A percentile compares a stretch with the other conserved stretches of the same genome.
These are phyloP conservation scores for Pythium grandisporangium DNA, from an alignment of 352 stramenopile species.

Conservation along the genomic window DNA sequence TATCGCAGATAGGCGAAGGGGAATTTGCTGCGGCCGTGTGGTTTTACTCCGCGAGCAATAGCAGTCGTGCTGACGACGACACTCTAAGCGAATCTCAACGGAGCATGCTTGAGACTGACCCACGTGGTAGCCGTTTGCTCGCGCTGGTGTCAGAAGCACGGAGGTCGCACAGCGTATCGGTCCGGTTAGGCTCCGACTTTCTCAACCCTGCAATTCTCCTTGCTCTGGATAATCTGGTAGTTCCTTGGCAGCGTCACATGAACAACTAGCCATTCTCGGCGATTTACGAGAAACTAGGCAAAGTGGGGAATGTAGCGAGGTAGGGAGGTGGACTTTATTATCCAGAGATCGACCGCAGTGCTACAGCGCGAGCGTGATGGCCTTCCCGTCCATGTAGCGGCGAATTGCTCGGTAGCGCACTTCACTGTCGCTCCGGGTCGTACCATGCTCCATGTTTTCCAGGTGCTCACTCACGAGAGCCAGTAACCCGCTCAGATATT, in stretches of 20 bases:
- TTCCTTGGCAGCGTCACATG: constrained; percentile 3
- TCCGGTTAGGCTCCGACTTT: constrained; percentile 34
- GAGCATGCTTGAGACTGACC: constrained; percentile 15
- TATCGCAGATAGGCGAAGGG: no score
- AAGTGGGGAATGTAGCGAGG: no score
- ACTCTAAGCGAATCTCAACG: no score
- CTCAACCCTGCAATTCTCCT: constrained; percentile 12
- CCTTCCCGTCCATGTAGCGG: constrained; percentile 56
- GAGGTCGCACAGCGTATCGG: constrained; percentile 6
- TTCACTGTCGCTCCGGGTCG: constrained; percentile 62
- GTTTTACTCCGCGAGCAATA: constrained; percentile 9
- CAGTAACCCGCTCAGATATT: constrained; percentile 72
- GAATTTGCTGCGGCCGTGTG: constrained; percentile 13
- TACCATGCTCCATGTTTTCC: constrained; percentile 80
- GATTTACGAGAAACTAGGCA: no score
- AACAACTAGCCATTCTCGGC: no score
- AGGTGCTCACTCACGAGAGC: constrained; percentile 91
- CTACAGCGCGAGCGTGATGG: constrained; percentile 9
- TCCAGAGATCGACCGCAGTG: no score
- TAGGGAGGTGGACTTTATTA: no score
- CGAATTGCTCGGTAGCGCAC: constrained; percentile 81
- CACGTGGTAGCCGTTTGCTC: constrained; percentile 14
- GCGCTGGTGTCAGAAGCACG: constrained; percentile 20
- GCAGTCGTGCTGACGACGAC: constrained; percentile 2
- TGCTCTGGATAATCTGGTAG: constrained; percentile 10